Evolutionary conservation across 306 rosid species (phyloP), one percentile per base, ranked within the genome.

Genomic region (Pueraria montana): DNA sequence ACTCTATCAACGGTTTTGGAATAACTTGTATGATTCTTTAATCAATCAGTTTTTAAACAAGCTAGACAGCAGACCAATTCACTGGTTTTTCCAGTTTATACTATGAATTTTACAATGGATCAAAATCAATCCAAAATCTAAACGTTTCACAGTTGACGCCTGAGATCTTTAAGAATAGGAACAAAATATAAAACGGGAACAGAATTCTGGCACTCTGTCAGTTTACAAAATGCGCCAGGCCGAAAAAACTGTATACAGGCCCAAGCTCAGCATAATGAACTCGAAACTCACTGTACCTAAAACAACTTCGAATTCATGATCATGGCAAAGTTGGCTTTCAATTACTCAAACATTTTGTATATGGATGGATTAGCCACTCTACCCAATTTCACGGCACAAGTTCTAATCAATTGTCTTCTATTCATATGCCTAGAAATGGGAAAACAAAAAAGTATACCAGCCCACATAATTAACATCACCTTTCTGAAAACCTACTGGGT

Each of bases 241-340:
- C 81, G 83, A 87, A 86, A 86, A 87, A 83, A 66, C 78, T 32
- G 52, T 23, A 76, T 36, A 64, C 81, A 83, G 85, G 87, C 80
- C 80, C 38, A 59, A 21, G 72, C 82, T 78, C 27, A 49, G 70
- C 50, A 74, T 59, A 68, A 78, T 14, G 66, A 61, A 34, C 24
- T 48, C 23, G 42, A 16, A 43, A 34, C 36, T 61, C 45, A 36
- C 66, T 48, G 4, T 64, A 49, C 79, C 78, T 46, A 43, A 20
- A 32, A 46, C 72, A 56, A 59, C 5, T 45, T 34, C n/a, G 18
- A 48, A 61, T 30, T 42, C 62, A 42, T 20, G 38, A 42, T 26
- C 67, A 74, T 32, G 56, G 58, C 48, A 24, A 65, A 32, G 11
- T 21, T 12, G n/a, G 43, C 18, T 42, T 55, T 18, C 77, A 68